These are phyloP conservation scores for Boletellus ananiceps DNA, from an alignment of 768 basidiomycete species.

Conservation along the genomic window DNA sequence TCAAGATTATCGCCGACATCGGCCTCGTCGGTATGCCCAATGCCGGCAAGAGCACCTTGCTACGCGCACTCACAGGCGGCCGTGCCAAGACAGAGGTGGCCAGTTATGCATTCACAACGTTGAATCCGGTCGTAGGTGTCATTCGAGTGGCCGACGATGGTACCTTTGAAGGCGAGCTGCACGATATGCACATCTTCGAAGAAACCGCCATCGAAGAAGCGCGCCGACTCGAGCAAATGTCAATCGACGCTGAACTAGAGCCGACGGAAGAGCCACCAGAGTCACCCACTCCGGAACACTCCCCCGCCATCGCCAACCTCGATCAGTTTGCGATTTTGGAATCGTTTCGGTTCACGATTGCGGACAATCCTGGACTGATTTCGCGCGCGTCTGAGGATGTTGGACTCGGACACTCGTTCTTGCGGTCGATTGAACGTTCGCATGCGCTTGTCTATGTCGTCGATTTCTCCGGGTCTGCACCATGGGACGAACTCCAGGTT, in stretches of 20 bases:
- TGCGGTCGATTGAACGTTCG: slow-evolving; percentile 90
- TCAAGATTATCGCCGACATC: slow-evolving; percentile 93
- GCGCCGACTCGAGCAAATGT: slow-evolving; percentile 36
- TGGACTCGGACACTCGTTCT: slow-evolving; percentile 90
- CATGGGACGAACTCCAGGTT: slow-evolving; percentile 71
- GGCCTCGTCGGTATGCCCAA: slow-evolving; percentile 96
- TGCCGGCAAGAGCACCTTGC: slow-evolving; percentile 86
- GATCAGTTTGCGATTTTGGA: slow-evolving; percentile 61
- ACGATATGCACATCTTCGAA: slow-evolving; percentile 50
- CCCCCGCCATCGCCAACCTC: slow-evolving; percentile 8
- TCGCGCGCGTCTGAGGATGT: slow-evolving; percentile 80
- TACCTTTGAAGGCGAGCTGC: slow-evolving; percentile 59
- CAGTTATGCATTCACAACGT: slow-evolving; percentile 89
- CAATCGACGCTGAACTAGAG: neutral
- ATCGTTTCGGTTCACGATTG: slow-evolving; percentile 86
- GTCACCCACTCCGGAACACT: neutral
- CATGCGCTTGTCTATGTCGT: slow-evolving; percentile 89
- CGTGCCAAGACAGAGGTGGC: slow-evolving; percentile 83
- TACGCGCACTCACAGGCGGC: slow-evolving; percentile 85
- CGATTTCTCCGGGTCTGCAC: slow-evolving; percentile 69
- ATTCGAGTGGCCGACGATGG: slow-evolving; percentile 82
- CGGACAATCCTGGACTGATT: slow-evolving; percentile 95
- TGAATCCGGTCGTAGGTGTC: slow-evolving; percentile 91
- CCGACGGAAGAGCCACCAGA: neutral
- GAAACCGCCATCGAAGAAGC: slow-evolving; percentile 59